Conservation (phyloP, 2,329 filamentous ascomycete genomes). For the Esteya vermicola region DNA sequence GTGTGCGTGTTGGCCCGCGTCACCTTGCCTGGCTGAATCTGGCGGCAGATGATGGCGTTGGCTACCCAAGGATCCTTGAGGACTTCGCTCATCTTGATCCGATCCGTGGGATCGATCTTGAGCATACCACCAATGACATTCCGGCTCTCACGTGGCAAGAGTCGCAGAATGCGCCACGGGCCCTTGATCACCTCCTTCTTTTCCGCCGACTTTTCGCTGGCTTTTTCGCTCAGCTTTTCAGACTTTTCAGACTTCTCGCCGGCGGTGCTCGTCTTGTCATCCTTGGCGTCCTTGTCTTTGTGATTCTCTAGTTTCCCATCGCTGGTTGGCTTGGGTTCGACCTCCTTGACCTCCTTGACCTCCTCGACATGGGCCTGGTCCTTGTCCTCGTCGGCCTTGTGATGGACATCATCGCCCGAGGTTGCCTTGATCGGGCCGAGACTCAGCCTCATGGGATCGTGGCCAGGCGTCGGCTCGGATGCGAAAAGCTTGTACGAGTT, state of each 20-base stretch:
- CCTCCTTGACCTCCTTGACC: background rate
- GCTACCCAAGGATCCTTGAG: constrained; percentile 83
- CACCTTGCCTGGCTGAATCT: constrained; percentile 55
- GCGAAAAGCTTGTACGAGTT: constrained; percentile 93
- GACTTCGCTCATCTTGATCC: constrained; percentile 77
- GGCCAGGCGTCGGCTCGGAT: constrained; percentile 65
- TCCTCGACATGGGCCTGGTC: background rate
- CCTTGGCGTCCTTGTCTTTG: background rate
- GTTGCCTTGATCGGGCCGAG: constrained; percentile 17
- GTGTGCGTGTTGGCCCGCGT: constrained; percentile 62
- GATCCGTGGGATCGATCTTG: constrained; percentile 68
- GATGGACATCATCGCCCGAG: too few species aligned
- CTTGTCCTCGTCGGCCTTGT: too few species aligned
- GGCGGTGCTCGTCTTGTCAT: background rate
- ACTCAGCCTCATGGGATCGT: constrained; percentile 41
- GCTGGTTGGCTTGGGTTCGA: too few species aligned
- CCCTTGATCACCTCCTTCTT: constrained; percentile 76
- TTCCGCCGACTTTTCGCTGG: constrained; percentile 21
- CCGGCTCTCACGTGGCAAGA: constrained; percentile 78
- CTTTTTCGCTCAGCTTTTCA: background rate
- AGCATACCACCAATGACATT: constrained; percentile 89
- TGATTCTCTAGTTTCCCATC: too few species aligned
- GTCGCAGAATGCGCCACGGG: constrained; percentile 75
- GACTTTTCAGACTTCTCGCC: background rate
- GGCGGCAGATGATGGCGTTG: constrained; percentile 69